Conservation (phyloP, 2,329 filamentous ascomycete genomes). For the Stagonosporopsis vannaccii region DNA sequence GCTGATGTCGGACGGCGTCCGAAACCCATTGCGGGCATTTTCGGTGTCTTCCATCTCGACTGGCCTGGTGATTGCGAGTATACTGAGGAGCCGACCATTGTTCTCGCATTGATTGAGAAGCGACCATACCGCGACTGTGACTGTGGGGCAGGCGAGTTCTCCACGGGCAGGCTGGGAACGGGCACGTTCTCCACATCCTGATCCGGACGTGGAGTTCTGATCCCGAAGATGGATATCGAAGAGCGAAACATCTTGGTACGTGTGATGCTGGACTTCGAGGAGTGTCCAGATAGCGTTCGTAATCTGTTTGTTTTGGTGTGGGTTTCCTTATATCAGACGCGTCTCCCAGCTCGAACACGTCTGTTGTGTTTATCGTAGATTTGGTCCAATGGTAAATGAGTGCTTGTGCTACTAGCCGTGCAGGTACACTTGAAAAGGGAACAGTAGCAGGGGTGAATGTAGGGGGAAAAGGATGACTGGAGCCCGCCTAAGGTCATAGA, state of each 20-base stretch:
- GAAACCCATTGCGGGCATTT: conserved; percentile 44
- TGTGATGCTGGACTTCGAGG: conserved; percentile 16
- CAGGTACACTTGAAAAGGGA: conserved; percentile 14
- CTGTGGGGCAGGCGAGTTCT: conserved; percentile 31
- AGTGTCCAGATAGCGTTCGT: conserved; percentile 21
- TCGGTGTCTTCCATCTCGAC: conserved; percentile 41
- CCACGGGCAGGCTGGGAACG: conserved; percentile 5
- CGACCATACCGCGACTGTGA: conserved; percentile 30
- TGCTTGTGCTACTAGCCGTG: conserved; percentile 14
- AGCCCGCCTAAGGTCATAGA: conserved; percentile 40
- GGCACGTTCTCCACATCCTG: conserved; percentile 32
- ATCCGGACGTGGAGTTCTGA: conserved; percentile 44
- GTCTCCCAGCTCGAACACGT: conserved; percentile 19
- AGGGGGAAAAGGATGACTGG: conserved; percentile 41
- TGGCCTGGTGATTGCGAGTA: conserved; percentile 46
- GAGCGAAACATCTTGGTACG: conserved; percentile 43
- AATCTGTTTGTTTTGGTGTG: conserved; percentile 25
- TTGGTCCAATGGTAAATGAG: conserved; percentile 12
- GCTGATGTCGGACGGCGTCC: conserved; percentile 39
- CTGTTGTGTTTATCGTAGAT: conserved; percentile 8
- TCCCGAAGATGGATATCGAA: conserved; percentile 31
- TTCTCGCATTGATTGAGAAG: conserved; percentile 26
- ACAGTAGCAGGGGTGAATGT: conserved; percentile 16
- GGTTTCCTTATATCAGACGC: conserved; percentile 40
- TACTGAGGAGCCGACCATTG: conserved; percentile 40